Percentiles rank a stretch among this genome's conserved stretches.
Evolutionary conservation across 495 filamentous ascomycete species (phyloP).

Genomic region (Penicillium salamii): DNA sequence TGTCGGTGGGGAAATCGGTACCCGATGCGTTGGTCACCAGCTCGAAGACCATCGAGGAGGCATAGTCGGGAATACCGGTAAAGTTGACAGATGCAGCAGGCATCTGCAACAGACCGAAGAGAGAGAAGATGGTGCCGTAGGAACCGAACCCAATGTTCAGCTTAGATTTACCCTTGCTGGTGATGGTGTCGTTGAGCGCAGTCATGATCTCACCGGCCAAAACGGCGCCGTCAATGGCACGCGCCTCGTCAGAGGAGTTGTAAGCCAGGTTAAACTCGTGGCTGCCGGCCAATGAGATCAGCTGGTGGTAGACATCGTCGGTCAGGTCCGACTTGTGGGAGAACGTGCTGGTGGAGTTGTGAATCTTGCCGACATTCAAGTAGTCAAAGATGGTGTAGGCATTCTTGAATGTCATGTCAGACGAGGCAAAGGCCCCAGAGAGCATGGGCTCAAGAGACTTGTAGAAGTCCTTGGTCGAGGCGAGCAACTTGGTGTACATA

Average conservation of each 20-base stretch:
- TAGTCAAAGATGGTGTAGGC: constrained; percentile 65
- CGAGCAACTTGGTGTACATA: constrained; percentile 52
- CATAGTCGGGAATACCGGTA: constrained; percentile 49
- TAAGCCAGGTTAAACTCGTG: constrained; percentile 54
- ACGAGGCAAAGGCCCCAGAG: constrained; percentile 52
- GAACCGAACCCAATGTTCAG: constrained; percentile 46
- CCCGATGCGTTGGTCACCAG: constrained; percentile 44
- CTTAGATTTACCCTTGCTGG: constrained; percentile 30
- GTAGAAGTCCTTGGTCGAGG: constrained; percentile 64
- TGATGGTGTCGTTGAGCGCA: constrained; percentile 40
- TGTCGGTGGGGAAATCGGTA: constrained; percentile 29
- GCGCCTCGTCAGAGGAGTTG: constrained; percentile 43
- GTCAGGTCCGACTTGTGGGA: constrained; percentile 33
- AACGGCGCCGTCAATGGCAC: constrained; percentile 46
- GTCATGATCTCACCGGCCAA: constrained; percentile 47
- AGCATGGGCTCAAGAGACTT: constrained; percentile 57
- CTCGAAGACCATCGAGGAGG: constrained; percentile 50
- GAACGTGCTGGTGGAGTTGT: constrained; percentile 44
- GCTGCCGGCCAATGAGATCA: constrained; percentile 45
- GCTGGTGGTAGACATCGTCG: constrained; percentile 30
- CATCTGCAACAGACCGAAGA: constrained; percentile 49
- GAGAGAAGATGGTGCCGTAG: constrained; percentile 47
- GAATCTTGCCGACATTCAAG: constrained; percentile 52
- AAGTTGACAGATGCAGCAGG: constrained; percentile 35
- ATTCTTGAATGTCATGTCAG: constrained; percentile 62